Percentiles rank a stretch among this genome's conserved stretches.
Conservation (phyloP, 108 stramenopile genomes). For the Nannochloropsis salina region DNA sequence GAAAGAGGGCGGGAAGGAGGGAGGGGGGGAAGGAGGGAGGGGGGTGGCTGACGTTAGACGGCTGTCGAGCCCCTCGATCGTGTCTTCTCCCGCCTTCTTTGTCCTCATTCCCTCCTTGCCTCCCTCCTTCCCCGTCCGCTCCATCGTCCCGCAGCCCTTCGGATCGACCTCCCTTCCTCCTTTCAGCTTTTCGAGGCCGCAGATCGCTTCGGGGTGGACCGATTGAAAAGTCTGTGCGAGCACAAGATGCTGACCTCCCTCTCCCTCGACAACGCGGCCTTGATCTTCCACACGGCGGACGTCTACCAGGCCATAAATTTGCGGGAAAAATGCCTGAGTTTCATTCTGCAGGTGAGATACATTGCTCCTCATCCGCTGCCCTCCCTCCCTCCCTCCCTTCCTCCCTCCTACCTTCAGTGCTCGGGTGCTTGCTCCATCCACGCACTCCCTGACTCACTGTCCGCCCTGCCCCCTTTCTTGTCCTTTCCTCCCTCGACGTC, state of each 20-base stretch:
- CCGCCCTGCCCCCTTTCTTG: not conserved
- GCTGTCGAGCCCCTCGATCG: too few relatives aligned
- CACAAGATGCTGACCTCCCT: slow-evolving; percentile 82
- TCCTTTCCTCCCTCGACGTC: not conserved
- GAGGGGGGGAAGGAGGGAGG: too few relatives aligned
- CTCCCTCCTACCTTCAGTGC: not conserved
- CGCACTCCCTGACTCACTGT: not conserved
- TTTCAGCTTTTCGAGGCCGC: slow-evolving; percentile 96
- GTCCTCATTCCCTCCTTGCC: not conserved
- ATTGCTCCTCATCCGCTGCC: not conserved
- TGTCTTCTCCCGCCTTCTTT: too few relatives aligned
- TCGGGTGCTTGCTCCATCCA: not conserved
- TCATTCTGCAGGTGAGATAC: slow-evolving; percentile 49
- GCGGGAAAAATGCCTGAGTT: slow-evolving; percentile 77
- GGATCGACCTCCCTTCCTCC: not conserved
- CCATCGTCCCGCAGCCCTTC: not conserved
- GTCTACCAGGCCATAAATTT: slow-evolving; percentile 71
- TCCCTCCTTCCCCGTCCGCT: slow-evolving; percentile 31
- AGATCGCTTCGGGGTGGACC: slow-evolving; percentile 87
- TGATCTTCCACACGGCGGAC: slow-evolving; percentile 89
- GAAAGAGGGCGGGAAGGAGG: too few relatives aligned
- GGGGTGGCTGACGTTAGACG: too few relatives aligned
- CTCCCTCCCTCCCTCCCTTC: not conserved
- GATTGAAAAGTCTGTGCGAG: slow-evolving; percentile 91
- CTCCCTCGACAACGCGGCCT: slow-evolving; percentile 83